Conservation (phyloP, 306 rosid genomes). For the Fragaria iinumae region DNA sequence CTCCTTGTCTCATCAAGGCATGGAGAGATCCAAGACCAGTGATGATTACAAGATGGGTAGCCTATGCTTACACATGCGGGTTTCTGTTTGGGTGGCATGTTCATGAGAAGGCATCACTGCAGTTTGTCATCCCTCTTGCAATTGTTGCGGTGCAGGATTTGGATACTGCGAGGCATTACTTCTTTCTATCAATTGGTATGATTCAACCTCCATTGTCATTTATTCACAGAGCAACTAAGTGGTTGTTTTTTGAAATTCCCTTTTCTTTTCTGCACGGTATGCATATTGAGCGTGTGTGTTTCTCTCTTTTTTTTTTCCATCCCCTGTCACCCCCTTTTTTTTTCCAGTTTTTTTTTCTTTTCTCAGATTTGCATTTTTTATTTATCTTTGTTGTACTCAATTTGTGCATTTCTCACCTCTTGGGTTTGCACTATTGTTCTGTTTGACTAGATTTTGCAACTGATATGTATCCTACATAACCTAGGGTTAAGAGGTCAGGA, state of each 20-base stretch:
- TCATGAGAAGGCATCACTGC: slow-evolving; percentile 94
- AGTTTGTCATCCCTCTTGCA: slow-evolving; percentile 86
- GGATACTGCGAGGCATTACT: slow-evolving; percentile 79
- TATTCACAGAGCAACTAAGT: slow-evolving; percentile 5
- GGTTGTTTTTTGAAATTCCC: not conserved
- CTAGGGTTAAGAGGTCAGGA: not conserved
- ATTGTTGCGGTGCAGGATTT: slow-evolving; percentile 55
- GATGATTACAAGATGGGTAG: slow-evolving; percentile 76
- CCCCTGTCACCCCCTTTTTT: not conserved
- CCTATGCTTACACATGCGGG: slow-evolving; percentile 90
- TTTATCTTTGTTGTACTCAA: not conserved
- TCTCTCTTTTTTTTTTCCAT: not conserved
- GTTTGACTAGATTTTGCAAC: not conserved
- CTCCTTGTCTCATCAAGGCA: slow-evolving; percentile 85
- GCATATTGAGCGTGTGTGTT: not conserved
- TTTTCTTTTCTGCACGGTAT: not conserved
- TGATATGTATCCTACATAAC: not conserved
- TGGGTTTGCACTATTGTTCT: not conserved
- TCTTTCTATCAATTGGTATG: slow-evolving; percentile 75
- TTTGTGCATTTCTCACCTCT: not conserved
- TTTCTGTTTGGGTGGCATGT: slow-evolving; percentile 98
- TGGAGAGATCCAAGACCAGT: slow-evolving; percentile 76
- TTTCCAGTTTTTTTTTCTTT: not conserved
- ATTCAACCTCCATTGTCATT: slow-evolving; percentile 20
- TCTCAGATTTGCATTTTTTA: not conserved